phyloP scores from a whole-genome alignment of 805 yeast genomes.

The Sugiyamaella smithiae region DNA sequence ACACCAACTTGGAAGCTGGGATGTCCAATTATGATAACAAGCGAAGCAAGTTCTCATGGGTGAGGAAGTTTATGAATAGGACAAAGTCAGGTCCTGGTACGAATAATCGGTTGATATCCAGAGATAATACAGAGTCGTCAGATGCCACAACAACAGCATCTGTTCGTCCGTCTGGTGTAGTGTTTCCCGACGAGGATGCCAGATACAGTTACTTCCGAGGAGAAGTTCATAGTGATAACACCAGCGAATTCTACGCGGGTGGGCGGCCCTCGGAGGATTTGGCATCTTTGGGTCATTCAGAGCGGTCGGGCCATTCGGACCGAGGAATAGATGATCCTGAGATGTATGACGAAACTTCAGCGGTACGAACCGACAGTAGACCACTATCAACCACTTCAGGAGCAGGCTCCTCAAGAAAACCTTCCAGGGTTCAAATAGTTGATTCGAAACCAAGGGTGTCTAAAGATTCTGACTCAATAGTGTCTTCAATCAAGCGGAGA shows the following conservation, averaged over 20 bases:
- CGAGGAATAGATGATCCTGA: background rate
- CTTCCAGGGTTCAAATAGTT: slow-evolving; percentile 23
- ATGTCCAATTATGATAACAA: slow-evolving; percentile 9
- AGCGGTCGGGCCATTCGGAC: slow-evolving; percentile 1
- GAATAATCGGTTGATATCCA: background rate
- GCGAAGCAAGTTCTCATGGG: slow-evolving; percentile 22
- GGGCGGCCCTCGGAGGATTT: slow-evolving; percentile 3
- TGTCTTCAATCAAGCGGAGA: slow-evolving; percentile 20
- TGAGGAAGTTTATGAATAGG: slow-evolving; percentile 19
- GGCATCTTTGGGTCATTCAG: background rate
- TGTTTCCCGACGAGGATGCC: background rate
- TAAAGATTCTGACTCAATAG: slow-evolving; percentile 19
- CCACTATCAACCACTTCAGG: background rate
- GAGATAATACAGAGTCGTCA: background rate
- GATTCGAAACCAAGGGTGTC: slow-evolving; percentile 15
- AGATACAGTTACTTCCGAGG: background rate
- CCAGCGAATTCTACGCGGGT: background rate
- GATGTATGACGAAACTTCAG: background rate
- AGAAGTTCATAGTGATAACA: background rate
- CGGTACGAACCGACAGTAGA: background rate
- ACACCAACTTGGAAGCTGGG: too few relatives aligned
- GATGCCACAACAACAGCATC: background rate
- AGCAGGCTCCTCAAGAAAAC: slow-evolving; percentile 3
- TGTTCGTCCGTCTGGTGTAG: too few relatives aligned
- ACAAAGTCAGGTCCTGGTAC: background rate